Conservation (phyloP, 495 filamentous ascomycete species). For the Xylaria bambusicola region DNA sequence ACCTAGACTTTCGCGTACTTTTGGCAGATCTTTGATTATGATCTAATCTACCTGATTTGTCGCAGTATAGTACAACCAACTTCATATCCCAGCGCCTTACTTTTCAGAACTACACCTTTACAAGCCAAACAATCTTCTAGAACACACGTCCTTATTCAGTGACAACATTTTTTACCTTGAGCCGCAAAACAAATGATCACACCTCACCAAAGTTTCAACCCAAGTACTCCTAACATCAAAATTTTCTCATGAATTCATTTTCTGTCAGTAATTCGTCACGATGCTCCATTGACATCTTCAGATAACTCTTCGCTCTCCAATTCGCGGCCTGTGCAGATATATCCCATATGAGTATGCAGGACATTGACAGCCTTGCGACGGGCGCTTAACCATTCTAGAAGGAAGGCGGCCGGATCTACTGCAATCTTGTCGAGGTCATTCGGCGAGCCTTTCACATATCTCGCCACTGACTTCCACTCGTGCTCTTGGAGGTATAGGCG, state of each 20-base stretch:
- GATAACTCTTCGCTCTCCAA: background rate
- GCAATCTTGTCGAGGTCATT: background rate
- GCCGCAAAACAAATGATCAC: too few relatives aligned
- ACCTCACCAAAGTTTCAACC: too few relatives aligned
- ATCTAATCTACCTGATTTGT: too few relatives aligned
- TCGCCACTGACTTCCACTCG: slow-evolving; percentile 31
- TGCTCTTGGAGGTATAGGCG: slow-evolving; percentile 55
- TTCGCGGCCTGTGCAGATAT: slow-evolving; percentile 47
- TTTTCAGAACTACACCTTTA: too few relatives aligned
- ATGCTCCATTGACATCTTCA: background rate
- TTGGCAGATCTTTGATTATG: too few relatives aligned
- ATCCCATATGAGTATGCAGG: slow-evolving; percentile 58
- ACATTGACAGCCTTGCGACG: slow-evolving; percentile 55
- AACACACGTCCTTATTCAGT: too few relatives aligned
- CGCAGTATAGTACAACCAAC: too few relatives aligned
- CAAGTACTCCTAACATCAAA: background rate
- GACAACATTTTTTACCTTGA: too few relatives aligned
- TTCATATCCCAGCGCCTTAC: too few relatives aligned
- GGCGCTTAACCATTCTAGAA: slow-evolving; percentile 52
- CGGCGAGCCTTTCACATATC: background rate
- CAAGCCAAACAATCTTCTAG: too few relatives aligned
- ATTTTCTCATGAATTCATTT: background rate
- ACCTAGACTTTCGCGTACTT: too few relatives aligned
- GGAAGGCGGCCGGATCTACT: background rate
- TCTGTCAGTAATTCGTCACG: background rate